Evolutionary conservation across 768 basidiomycete species (phyloP), one percentile per base, ranked within the genome.

Genomic region (Lyophyllum shimeji): DNA sequence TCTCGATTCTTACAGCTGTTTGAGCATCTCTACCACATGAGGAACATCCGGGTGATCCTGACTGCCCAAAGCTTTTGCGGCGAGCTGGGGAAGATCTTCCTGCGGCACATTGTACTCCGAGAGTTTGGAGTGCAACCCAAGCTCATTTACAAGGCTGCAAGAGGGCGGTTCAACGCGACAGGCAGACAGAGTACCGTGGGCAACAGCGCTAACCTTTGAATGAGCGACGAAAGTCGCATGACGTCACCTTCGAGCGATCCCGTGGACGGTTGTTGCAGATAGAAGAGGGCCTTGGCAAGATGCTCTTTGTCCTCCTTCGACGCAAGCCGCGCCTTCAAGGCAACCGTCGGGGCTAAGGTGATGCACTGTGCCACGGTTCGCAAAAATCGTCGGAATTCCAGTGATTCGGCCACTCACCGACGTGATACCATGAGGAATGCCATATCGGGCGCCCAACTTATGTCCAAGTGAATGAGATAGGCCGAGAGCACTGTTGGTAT

Each of bases 351-450:
- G 3, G 83, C 80, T 21, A 91, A 78, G 6, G 89, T 90, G 51
- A 90, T 73, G 66, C 89, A 90, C 88, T 90, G 50, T 13, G 20
- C 24, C 37, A 33, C 37, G 31, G 51, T 43, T 40, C 34, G 12
- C 51, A 47, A 29, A 52, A 18, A 44, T 34, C n/a, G 17, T 15
- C 29, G 3, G 29, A 15, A 15, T 13, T 46, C 20, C 21, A 25
- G 6, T 46, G 7, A 27, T 18, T 29, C 29, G 25, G 13, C 25
- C 11, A 29, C 82, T 69, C 58, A 88, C 89, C n/a, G 89, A 90
- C 3, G 90, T 91, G 58, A 90, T 87, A 8, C 90, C 90, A 66
- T 93, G 90, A 20, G 89, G 87, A 53, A 93, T 90, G 50, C 76
- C 71, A 63, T 91, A 93, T 42, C 75, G 74, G 17, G 88, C 88